Percentiles rank a stretch among this genome's conserved stretches.
Conservation (phyloP, 2,329 filamentous ascomycete species). For the Fulvia fulva region DNA sequence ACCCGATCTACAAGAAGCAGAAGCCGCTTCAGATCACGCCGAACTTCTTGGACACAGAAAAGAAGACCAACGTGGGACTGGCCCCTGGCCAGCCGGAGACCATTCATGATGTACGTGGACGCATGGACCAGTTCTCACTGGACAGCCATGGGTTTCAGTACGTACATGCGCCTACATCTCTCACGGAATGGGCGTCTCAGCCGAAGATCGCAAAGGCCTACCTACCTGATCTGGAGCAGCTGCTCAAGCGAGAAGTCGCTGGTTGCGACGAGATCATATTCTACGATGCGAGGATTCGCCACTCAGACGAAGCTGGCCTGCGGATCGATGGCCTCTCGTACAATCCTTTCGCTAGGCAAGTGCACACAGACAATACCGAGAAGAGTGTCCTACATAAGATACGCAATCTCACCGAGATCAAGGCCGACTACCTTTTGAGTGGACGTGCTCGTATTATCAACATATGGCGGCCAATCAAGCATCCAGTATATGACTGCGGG, state of each 20-base stretch:
- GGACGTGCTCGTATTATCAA: constrained; percentile 15
- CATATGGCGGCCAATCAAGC: constrained; percentile 17
- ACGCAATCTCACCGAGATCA: constrained; percentile 25
- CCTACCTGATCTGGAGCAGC: constrained; percentile 6
- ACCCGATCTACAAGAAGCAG: constrained; percentile 23
- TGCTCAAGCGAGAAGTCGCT: constrained; percentile 23
- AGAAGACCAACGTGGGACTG: constrained; percentile 23
- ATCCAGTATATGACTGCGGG: constrained; percentile 17
- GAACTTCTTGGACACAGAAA: constrained; percentile 23
- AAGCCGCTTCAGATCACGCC: constrained; percentile 30
- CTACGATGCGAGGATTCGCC: constrained; percentile 24
- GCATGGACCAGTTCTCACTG: constrained; percentile 8
- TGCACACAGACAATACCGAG: constrained; percentile 30
- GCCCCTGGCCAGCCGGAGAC: constrained; percentile 18
- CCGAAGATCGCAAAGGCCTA: constrained; percentile 9
- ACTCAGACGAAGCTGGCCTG: constrained; percentile 21
- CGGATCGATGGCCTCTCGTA: constrained; percentile 23
- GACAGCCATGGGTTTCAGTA: constrained; percentile 26
- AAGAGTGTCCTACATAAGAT: constrained; percentile 26
- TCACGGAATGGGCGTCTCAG: constrained; percentile 18
- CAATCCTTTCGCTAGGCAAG: constrained; percentile 30
- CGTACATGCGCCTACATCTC: constrained; percentile 9
- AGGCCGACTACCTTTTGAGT: constrained; percentile 17
- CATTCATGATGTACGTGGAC: constrained; percentile 39
- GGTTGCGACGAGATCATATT: constrained; percentile 28